Percentiles rank a stretch among this genome's conserved stretches.
Evolutionary conservation across 23 red algal species (phyloP).

Genomic region (Gracilaria caudata): DNA sequence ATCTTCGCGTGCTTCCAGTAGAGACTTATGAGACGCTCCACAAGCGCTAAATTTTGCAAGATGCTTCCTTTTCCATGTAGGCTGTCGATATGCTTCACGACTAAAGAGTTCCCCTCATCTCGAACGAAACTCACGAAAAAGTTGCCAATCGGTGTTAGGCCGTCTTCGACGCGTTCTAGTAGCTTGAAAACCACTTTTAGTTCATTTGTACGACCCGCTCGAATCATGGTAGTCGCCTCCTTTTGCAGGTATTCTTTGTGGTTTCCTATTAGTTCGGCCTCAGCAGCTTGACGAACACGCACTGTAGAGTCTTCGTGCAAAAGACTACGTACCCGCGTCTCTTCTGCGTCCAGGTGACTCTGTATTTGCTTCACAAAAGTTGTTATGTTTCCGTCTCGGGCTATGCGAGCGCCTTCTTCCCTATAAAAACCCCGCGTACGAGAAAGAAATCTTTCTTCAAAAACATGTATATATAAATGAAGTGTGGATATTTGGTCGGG

Average conservation of each 20-base stretch:
- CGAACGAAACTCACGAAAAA: slow-evolving; percentile 51
- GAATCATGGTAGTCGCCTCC: slow-evolving; percentile 40
- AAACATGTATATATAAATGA: slow-evolving; percentile 58
- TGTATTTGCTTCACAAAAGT: slow-evolving; percentile 40
- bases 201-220: slow-evolving; percentile 34
- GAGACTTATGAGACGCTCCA: slow-evolving; percentile 36
- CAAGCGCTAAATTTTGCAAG: slow-evolving; percentile 22
- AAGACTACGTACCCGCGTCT: slow-evolving; percentile 31
- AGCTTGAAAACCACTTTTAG: slow-evolving; percentile 50
- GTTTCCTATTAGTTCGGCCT: slow-evolving; percentile 60
- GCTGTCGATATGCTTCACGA: slow-evolving; percentile 29
- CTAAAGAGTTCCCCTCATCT: slow-evolving; percentile 45
- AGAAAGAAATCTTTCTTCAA: slow-evolving; percentile 66
- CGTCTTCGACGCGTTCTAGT: slow-evolving; percentile 48
- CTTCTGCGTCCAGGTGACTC: slow-evolving; percentile 38
- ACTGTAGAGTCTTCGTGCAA: slow-evolving; percentile 49
- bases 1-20: slow-evolving; percentile 55
- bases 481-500: slow-evolving; percentile 13
- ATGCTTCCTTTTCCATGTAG: slow-evolving; percentile 13
- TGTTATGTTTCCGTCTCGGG: slow-evolving; percentile 25
- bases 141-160: slow-evolving; percentile 39
- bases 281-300: slow-evolving; percentile 43
- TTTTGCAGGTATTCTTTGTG: slow-evolving; percentile 57
- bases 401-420: slow-evolving; percentile 40
- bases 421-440: slow-evolving; percentile 55